Base-by-base conservation (phyloP, 768 basidiomycete genomes). In the Guyanaporus albipodus region DNA sequence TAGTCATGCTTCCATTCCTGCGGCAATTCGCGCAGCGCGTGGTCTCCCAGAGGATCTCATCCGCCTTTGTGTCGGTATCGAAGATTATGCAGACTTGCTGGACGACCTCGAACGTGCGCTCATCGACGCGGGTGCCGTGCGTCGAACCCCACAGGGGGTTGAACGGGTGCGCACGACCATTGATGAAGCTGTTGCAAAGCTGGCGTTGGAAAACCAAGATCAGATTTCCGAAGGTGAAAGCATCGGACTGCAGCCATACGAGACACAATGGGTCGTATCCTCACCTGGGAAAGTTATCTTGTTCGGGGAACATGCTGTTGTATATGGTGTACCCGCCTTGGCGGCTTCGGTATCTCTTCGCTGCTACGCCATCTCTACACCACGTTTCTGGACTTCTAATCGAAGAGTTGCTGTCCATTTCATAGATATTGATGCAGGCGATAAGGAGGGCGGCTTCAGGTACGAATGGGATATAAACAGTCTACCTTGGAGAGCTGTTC, bases 11-110 rank as follows among this genome's bases (percentile, higher is more conserved):
- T 98, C 96, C 31, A 99, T 99, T 55, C 94, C 97, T 60, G 83
- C 96, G 19, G 88, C 90, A 8, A 83, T 83, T n/a, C 86, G 96
- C 26, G 91, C 91, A n/a, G 92, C 84, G 32, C 89, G 96, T 46
- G 95, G 95, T 34, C 77, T 99, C 15, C 96, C 96, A n/a, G 96
- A 99, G 67, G 90, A 99, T 67, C 80, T 99, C 41, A 98, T 99
- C 57, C 88, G 96, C 37, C 78, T 99, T 36, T 99, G 96, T 59
- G 94, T 98, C 55, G 96, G 96, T 44, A 98, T 99, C 51, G 96
- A 99, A 69, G 96, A 99, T 66, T 76, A 91, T 0, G 75, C 80
- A 24, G 96, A 99, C 70, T 77, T 99, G 34, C 73, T 98, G 31
- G 94, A 96, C 62, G 96, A 99, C 67, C 82, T 99, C 19, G 92